Conservation (phyloP, 1,284 basidiomycete genomes). For the Puccinia hordei region DNA sequence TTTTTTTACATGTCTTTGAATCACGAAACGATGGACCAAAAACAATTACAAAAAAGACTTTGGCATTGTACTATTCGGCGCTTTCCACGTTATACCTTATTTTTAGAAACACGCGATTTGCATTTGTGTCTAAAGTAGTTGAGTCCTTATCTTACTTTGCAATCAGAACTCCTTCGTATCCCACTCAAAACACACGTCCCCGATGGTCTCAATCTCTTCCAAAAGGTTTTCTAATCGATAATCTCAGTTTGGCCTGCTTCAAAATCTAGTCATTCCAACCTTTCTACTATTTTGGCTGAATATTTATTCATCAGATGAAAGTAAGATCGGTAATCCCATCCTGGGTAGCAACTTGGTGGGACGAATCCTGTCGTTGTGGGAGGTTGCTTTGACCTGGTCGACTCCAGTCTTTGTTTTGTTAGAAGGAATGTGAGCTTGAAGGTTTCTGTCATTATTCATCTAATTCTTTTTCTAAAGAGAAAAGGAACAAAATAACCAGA, state of each 20-base stretch:
- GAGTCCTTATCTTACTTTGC: background rate
- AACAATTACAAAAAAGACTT: constrained; percentile 16
- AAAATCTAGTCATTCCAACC: constrained; percentile 69
- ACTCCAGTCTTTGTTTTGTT: constrained; percentile 76
- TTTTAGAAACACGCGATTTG: constrained; percentile 54
- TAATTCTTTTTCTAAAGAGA: background rate
- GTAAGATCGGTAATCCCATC: constrained; percentile 62
- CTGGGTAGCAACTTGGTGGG: constrained; percentile 57
- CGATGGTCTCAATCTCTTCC: background rate
- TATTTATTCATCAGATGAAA: constrained; percentile 63
- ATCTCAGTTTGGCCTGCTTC: constrained; percentile 52
- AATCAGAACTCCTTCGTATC: background rate
- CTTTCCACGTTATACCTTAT: constrained; percentile 55
- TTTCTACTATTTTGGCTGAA: constrained; percentile 79
- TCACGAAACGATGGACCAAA: background rate
- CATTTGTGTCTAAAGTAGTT: constrained; percentile 49
- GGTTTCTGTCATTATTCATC: constrained; percentile 11
- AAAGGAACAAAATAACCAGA: too few relatives aligned
- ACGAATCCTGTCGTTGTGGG: constrained; percentile 68
- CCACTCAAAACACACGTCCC: background rate
- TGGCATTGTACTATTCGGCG: constrained; percentile 54
- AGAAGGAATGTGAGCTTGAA: constrained; percentile 75
- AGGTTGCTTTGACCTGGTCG: constrained; percentile 68
- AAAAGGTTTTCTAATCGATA: constrained; percentile 51
- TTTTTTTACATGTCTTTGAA: background rate